Percentiles rank a stretch among this genome's conserved stretches.
Conservation (phyloP, 805 yeast species). For the Candida coquimbonensis region DNA sequence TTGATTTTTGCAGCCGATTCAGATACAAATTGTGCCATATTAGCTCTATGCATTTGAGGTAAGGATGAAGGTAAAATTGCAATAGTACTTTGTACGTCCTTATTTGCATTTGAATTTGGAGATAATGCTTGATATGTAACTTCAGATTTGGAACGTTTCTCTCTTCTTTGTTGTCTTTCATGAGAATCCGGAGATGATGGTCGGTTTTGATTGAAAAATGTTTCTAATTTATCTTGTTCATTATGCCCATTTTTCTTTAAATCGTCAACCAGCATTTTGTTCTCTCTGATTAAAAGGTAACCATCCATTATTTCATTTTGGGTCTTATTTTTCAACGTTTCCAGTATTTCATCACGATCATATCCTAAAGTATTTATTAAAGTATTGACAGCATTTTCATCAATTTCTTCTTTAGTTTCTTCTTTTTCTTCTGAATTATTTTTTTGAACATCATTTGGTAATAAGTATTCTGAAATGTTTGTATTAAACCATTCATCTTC, state of each 20-base stretch:
- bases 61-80: conserved; percentile 90
- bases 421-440: conserved; percentile 24
- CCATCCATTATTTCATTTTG: conserved; percentile 81
- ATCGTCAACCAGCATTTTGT: conserved; percentile 61
- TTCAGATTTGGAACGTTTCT: conserved; percentile 24
- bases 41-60: conserved; percentile 91
- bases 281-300: conserved; percentile 74
- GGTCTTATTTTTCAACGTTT: conserved; percentile 54
- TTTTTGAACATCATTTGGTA: conserved; percentile 41
- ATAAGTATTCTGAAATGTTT: conserved; percentile 71
- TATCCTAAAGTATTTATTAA: conserved; percentile 84
- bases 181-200: conserved; percentile 26
- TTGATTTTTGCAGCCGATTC: conserved; percentile 40
- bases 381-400: conserved; percentile 69
- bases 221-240: conserved; percentile 44
- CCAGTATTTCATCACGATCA: conserved; percentile 74
- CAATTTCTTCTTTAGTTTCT: conserved; percentile 30
- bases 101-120: conserved; percentile 19
- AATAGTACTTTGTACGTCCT: conserved; percentile 58
- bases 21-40: conserved; percentile 62
- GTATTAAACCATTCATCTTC: conserved; percentile 90
- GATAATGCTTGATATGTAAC: conserved; percentile 26
- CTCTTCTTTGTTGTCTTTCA: conserved; percentile 8
- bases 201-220: conserved; percentile 54
- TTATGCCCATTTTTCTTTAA: conserved; percentile 37